Base-by-base conservation (phyloP, 805 yeast species). In the Cyberlindnera nakhonratchasimensis region DNA sequence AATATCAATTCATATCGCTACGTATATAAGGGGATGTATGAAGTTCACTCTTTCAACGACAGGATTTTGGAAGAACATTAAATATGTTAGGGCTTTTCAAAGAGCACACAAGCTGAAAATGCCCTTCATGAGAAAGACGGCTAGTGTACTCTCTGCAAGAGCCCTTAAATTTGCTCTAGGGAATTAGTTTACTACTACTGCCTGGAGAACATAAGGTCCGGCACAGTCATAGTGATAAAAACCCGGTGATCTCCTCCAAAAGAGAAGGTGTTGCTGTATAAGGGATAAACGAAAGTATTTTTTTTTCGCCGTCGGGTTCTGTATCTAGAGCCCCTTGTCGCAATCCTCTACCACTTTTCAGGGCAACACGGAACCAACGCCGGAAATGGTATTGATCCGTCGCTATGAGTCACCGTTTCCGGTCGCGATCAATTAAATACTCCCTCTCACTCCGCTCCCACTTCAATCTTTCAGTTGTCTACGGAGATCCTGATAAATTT, bases 121-220 rank as follows among this genome's bases (percentile, higher is more conserved):
- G 30, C 17, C 17, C 17, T 5, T 6, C 5, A 14, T 7, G 20
- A 17, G 30, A 26, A 14, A 14, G 32, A 31, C 13, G 36, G 28
- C 47, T 44, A 37, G 21, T 23, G 34, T 31, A 44, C 55, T 38
- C 43, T 53, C 57, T 53, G 57, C 51, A 51, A 52, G 44, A 29
- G 25, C 42, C 54, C 34, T 12, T 9, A 33, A 14, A 37, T 30
- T 57, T 37, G 36, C 47, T 75, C 43, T 75, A 37, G 61, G 80
- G 79, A 79, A 61, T 59, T 74, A 76, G 80, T 76, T 76, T 76
- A 75, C 77, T 77, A 67, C 63, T 32, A 19, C 48, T 38, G 44
- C 37, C 55, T 52, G 31, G 36, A 23, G 13, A 28, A 13, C 32
- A 23, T 11, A 26, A 26, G 29, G 29, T n/a, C 16, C 34, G 69